Base-by-base conservation (phyloP, 306 rosid species). In the Gastrolobium villosum region DNA sequence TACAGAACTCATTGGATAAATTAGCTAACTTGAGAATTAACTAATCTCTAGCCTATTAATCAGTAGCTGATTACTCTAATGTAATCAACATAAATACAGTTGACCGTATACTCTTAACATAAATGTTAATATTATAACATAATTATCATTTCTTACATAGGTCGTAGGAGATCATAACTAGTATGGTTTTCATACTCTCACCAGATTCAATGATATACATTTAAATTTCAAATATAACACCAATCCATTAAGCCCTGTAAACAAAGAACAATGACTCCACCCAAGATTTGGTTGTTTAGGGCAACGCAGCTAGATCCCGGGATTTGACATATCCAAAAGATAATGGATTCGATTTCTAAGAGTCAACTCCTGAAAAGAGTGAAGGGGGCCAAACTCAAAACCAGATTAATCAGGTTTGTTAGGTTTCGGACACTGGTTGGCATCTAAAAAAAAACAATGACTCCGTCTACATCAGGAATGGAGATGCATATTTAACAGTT, bases 401-500 rank as follows among this genome's bases (percentile, higher is more conserved):
- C 26, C 26, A 1, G 26, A 20, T 20, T 20, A 20, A 1, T 20
- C n/a, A n/a, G n/a, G 26, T 20, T 1, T 0, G 26, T 20, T 20
- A 20, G 26, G 26, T 20, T 20, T 20, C 1, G 26, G 26, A 20
- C 26, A 20, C 26, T 20, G 26, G 26, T 20, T 20, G 26, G 26
- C 26, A 20, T 20, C 26, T 20, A 20, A 20, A 20, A 20, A 20
- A 20, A 20, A 65, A 7, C 45, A 10, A 28, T 62, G 10, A 50
- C 71, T 36, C 30, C 9, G 48, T 5, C 13, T 20, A 48, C 13
- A 20, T 75, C 3, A 62, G 46, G 57, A 13, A 73, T 13, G 44
- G 44, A 73, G 39, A 72, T 41, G 56, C 77, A 41, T 41, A 5
- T 28, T 41, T 45, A 61, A 35, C 9, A 61, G 28, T 61, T 13